Conservation (phyloP, 1,139 yeast genomes). For the Wickerhamomyces sp. region DNA sequence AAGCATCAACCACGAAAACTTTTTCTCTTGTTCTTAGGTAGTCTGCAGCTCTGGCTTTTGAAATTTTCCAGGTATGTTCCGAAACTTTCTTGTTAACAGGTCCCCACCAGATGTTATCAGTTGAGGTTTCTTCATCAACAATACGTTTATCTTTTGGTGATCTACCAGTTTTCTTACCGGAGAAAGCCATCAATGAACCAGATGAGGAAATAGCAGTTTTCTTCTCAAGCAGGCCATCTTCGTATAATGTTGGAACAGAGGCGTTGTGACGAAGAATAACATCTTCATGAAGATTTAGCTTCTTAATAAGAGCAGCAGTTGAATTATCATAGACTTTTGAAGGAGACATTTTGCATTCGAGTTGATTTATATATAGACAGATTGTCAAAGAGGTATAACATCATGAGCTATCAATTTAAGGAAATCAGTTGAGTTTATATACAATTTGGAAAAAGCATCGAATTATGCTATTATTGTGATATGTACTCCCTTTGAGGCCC, state of each 20-base stretch:
- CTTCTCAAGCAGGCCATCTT: conserved; percentile 84
- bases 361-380: conserved; percentile 1
- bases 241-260: conserved; percentile 89
- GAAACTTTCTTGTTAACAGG: conserved; percentile 96
- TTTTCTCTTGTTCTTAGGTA: conserved; percentile 94
- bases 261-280: conserved; percentile 68
- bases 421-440: not conserved
- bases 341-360: conserved; percentile 21
- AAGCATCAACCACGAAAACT: conserved; percentile 93
- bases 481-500: not conserved
- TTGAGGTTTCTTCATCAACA: conserved; percentile 88
- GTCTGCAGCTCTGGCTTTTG: conserved; percentile 95
- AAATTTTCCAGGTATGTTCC: conserved; percentile 92
- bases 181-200: conserved; percentile 94
- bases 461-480: not conserved
- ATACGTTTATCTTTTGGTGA: conserved; percentile 98
- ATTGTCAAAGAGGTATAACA: not conserved
- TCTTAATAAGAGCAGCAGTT: conserved; percentile 23
- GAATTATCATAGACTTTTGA: conserved; percentile 19
- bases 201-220: conserved; percentile 91
- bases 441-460: not conserved
- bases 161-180: conserved; percentile 96
- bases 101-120: conserved; percentile 96
- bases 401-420: not conserved
- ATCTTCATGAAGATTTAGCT: conserved; percentile 31